Base-by-base conservation (phyloP, 1,284 basidiomycete species). In the Ustilago nuda region DNA sequence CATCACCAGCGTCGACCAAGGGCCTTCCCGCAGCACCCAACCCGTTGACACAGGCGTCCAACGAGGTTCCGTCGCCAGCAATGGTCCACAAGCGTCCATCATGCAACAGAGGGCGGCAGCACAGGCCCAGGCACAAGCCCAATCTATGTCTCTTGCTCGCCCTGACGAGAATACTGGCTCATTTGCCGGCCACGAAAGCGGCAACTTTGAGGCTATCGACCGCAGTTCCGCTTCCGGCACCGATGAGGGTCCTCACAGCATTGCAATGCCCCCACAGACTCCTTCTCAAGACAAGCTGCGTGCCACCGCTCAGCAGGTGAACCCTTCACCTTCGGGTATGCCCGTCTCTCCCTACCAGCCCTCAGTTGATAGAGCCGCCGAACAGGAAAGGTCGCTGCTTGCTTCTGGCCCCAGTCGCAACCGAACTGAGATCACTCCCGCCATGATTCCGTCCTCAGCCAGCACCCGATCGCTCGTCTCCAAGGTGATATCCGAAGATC, bases 51-150 rank as follows among this genome's bases (percentile, higher is more conserved):
- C 52, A 3, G 68, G 64, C 13, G 53, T 33, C n/a, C 65, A 64
- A 13, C 61, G 63, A 41, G n/a, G 51, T 23, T 46, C 39, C 23
- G 12, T 33, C 3, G 30, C 54, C 23, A 50, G 51, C 39, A 61
- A 48, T 19, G 59, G 53, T 23, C 41, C 55, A 12, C 80, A 82
- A 27, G 56, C 59, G 11, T 80, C 79, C 35, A 81, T 82, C 56
- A 83, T 83, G 70, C 76, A 80, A 56, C 80, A 82, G 58, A 66
- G 80, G 15, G 80, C 80, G 0, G 78, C 80, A 23, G 81, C 81
- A 11, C 76, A 78, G 63, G 70, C 81, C 1, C 76, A 78, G 59
- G 69, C 78, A 2, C 67, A 73, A 35, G 78, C 78, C 5, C 77
- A 81, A 33, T 66, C 67, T 39, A 53, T 73, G 36, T 66, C 66